phyloP scores from a whole-genome alignment of 352 stramenopile species.

The Globisporangium acanthophoron region DNA sequence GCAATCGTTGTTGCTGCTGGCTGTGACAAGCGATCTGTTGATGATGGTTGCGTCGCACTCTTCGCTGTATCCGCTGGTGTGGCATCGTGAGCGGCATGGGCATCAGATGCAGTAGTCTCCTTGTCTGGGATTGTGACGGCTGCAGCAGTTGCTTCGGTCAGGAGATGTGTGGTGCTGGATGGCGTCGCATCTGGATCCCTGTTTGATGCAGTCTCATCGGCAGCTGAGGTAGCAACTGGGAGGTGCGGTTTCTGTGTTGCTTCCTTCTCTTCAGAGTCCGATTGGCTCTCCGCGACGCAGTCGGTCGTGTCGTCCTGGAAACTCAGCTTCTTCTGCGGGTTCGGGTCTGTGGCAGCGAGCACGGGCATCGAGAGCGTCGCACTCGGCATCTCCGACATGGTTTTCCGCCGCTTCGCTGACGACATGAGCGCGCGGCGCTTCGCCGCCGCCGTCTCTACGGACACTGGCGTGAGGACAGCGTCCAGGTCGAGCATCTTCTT shows the following conservation, averaged over 20 bases:
- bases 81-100: too few relatives aligned
- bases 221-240: not conserved
- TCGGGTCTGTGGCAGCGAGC: not conserved
- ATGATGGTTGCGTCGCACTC: too few relatives aligned
- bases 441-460: not conserved
- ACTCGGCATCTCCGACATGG: slow-evolving; percentile 13
- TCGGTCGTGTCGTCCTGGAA: slow-evolving; percentile 20
- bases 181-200: too few relatives aligned
- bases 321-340: slow-evolving; percentile 11
- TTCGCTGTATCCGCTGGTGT: too few relatives aligned
- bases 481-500: slow-evolving; percentile 15
- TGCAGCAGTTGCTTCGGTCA: too few relatives aligned
- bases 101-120: too few relatives aligned
- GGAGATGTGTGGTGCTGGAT: too few relatives aligned
- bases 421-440: slow-evolving; percentile 2
- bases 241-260: not conserved
- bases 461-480: slow-evolving; percentile 6
- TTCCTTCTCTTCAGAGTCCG: not conserved
- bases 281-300: slow-evolving; percentile 31
- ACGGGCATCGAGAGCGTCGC: slow-evolving; percentile 7
- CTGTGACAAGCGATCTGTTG: too few relatives aligned
- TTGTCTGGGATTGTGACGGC: too few relatives aligned
- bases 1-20: too few relatives aligned
- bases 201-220: not conserved
- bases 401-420: slow-evolving; percentile 16